Percentiles rank a stretch among this genome's conserved stretches.
Evolutionary conservation across 2,329 filamentous ascomycete species (phyloP).

Genomic region (Tolypocladium cylindrosporum): DNA sequence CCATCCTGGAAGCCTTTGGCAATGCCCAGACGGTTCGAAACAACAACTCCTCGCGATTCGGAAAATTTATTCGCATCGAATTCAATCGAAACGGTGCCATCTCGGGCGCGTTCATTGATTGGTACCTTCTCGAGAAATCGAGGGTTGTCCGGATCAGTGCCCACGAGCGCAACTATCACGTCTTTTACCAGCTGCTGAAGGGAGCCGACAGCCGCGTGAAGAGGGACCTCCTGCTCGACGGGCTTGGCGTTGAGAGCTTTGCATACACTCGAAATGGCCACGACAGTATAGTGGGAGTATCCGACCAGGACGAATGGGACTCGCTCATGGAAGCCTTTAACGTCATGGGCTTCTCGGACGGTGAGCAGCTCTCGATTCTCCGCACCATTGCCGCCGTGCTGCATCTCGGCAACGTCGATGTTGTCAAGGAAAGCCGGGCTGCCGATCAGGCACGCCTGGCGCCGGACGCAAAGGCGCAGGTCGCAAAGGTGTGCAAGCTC

Average conservation of each 20-base stretch:
- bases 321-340: constrained; percentile 83
- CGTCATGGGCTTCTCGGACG: constrained; percentile 84
- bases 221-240: constrained; percentile 65
- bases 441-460: constrained; percentile 83
- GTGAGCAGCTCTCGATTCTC: constrained; percentile 75
- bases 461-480: constrained; percentile 63
- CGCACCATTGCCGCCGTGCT: constrained; percentile 84
- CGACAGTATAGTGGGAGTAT: constrained; percentile 82
- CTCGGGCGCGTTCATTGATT: constrained; percentile 92
- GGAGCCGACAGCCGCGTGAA: constrained; percentile 69
- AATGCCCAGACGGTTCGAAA: constrained; percentile 97
- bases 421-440: constrained; percentile 81
- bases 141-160: constrained; percentile 81
- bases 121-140: constrained; percentile 98
- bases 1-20: constrained; percentile 94
- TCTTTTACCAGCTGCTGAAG: constrained; percentile 91
- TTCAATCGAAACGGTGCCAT: constrained; percentile 85
- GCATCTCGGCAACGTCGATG: constrained; percentile 84
- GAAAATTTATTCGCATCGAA: constrained; percentile 97
- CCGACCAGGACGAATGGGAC: constrained; percentile 85
- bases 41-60: constrained; percentile 96
- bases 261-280: constrained; percentile 87
- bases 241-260: constrained; percentile 74
- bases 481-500: constrained; percentile 70
- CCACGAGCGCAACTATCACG: constrained; percentile 89